phyloP scores from a whole-genome alignment of 352 stramenopile genomes.

The Stramenopiles sp. region DNA sequence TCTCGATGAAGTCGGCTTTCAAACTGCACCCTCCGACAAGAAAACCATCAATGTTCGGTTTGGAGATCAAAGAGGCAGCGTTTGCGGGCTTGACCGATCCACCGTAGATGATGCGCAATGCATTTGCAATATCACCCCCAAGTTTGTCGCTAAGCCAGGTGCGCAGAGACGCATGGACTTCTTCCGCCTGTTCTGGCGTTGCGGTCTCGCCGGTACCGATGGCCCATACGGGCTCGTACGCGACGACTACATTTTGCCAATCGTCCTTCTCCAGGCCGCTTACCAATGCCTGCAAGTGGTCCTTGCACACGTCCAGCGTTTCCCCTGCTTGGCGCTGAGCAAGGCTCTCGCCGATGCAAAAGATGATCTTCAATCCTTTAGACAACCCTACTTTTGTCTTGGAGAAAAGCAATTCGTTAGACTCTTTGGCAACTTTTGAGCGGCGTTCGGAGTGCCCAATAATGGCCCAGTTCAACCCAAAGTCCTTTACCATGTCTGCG shows the following conservation, averaged over 20 bases:
- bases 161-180: slow-evolving; percentile 85
- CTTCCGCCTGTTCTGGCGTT: slow-evolving; percentile 90
- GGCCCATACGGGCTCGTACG: slow-evolving; percentile 91
- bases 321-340: slow-evolving; percentile 64
- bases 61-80: slow-evolving; percentile 69
- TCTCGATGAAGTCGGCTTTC: slow-evolving; percentile 86
- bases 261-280: slow-evolving; percentile 64
- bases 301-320: slow-evolving; percentile 76
- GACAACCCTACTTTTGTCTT: slow-evolving; percentile 78
- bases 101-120: slow-evolving; percentile 89
- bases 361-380: slow-evolving; percentile 80
- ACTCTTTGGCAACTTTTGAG: slow-evolving; percentile 66
- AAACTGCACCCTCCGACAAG: slow-evolving; percentile 91
- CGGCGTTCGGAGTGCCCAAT: slow-evolving; percentile 86
- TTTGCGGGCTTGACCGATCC: slow-evolving; percentile 78
- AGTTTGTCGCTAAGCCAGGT: slow-evolving; percentile 74
- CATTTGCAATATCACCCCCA: slow-evolving; percentile 58
- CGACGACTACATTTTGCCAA: slow-evolving; percentile 83
- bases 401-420: too few species aligned
- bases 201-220: slow-evolving; percentile 93
- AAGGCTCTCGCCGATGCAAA: slow-evolving; percentile 90
- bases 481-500: slow-evolving; percentile 84
- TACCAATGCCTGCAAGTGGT: slow-evolving; percentile 73
- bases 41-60: slow-evolving; percentile 93
- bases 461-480: slow-evolving; percentile 80